Base-by-base conservation (phyloP, 2,329 filamentous ascomycete species). In the Calonectria henricotiae region DNA sequence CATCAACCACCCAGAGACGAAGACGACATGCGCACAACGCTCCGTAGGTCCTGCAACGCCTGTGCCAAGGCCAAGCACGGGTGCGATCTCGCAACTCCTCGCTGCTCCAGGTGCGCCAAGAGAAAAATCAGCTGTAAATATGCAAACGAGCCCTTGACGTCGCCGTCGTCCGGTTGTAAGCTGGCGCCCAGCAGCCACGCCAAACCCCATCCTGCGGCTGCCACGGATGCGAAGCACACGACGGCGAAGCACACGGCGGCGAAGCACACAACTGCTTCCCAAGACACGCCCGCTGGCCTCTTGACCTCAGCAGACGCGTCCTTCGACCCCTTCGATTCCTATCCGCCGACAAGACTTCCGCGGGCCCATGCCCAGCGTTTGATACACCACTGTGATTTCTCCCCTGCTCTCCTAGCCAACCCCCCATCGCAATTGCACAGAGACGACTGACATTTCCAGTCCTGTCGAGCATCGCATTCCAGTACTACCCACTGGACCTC, bases 401-500 rank as follows among this genome's bases (percentile, higher is more conserved):
- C 13, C 27, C 20, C 43, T n/a, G 51, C 7, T n/a, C n/a, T 12
- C 25, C 20, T 43, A 17, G 49, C 7, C 25, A 4, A 25, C 9
- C 1, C 11, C 20, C 11, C 5, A 17, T 37, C 15, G 8, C n/a
- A 5, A 35, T 5, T 17, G 30, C 4, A 5, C 17, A 17, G 54
- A 47, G 69, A 62, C 20, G n/a, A 74, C 79, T 78, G 44, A 76
- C 64, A 3, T n/a, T 32, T 46, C 13, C 65, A 89, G 88, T 90
- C 71, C 79, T 89, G 4, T 83, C 85, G 47, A 89, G 86, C 51
- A 90, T 90, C 55, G 87, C 88, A 0, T 90, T 90, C 62, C 86
- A 89, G 71, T 90, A 90, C 74, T 90, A 90, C 73, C 89, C 88
- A 0, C 80, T 89, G 23, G 89, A 90, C 62, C 79, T 89, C 8